phyloP scores from a whole-genome alignment of 768 basidiomycete genomes.

The Xerocomus brunneocitrinus region DNA sequence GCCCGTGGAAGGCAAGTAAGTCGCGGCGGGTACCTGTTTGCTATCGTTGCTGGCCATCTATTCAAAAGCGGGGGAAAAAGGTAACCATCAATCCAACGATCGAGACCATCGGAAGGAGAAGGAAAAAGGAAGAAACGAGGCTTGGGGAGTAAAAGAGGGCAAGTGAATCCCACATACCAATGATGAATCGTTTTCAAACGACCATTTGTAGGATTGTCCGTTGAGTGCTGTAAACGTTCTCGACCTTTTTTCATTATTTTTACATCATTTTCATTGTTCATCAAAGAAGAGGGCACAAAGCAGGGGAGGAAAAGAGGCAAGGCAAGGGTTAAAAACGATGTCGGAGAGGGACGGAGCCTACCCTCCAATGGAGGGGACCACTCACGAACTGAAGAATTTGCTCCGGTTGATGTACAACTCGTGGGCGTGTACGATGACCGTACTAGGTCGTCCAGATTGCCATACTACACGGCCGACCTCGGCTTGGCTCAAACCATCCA shows the following conservation, averaged over 20 bases:
- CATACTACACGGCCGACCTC: slow-evolving; percentile 29
- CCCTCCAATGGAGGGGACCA: slow-evolving; percentile 1
- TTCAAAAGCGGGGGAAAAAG: neutral
- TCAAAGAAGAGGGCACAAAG: neutral
- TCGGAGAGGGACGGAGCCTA: neutral
- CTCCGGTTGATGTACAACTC: slow-evolving; percentile 22
- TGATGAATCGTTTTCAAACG: slow-evolving; percentile 30
- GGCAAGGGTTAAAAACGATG: slow-evolving; percentile 1
- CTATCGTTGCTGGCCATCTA: slow-evolving; percentile 33
- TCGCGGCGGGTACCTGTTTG: slow-evolving; percentile 30
- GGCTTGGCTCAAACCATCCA: slow-evolving; percentile 20
- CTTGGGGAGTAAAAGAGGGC: too few species aligned
- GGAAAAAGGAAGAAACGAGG: neutral
- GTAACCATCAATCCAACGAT: neutral
- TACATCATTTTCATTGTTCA: neutral
- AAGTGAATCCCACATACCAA: slow-evolving; percentile 18
- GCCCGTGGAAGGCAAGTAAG: slow-evolving; percentile 23
- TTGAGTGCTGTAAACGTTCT: slow-evolving; percentile 33
- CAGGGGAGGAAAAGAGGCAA: neutral
- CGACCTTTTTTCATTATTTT: slow-evolving; percentile 17
- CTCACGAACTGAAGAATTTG: slow-evolving; percentile 31
- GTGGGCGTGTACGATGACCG: slow-evolving; percentile 26
- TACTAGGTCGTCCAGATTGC: slow-evolving; percentile 27
- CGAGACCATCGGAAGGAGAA: neutral
- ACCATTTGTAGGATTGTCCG: slow-evolving; percentile 33